Conservation (phyloP, 164 flowering plant genomes). For the Annona cherimola region DNA sequence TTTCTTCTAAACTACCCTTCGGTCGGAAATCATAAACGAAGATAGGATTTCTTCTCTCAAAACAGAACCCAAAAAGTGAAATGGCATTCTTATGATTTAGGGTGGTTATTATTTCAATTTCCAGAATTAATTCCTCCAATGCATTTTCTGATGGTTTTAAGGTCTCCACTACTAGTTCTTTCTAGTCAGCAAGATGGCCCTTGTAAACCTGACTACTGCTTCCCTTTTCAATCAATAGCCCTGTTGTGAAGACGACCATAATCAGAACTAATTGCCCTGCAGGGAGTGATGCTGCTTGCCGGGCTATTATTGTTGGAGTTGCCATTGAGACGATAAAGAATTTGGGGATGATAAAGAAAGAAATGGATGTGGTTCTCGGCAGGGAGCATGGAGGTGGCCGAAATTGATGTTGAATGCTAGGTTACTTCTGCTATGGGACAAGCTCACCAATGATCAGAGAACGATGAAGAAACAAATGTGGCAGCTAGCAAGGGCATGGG, state of each 20-base stretch:
- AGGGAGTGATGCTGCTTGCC: no score
- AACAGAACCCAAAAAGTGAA: slow-evolving; percentile 80
- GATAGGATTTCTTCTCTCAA: slow-evolving; percentile 57
- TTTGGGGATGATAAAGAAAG: no score
- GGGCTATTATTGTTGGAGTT: no score
- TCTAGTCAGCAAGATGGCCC: slow-evolving; percentile 74
- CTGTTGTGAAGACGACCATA: slow-evolving; percentile 38
- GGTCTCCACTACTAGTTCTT: slow-evolving; percentile 79
- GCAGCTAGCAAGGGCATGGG: no score
- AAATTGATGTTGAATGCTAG: no score
- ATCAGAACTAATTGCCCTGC: no score
- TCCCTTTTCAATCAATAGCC: slow-evolving; percentile 82
- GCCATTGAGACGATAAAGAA: no score
- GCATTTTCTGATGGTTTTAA: slow-evolving; percentile 67
- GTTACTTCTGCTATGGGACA: no score
- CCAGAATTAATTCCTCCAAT: slow-evolving; percentile 64
- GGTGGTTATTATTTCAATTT: slow-evolving; percentile 74
- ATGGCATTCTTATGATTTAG: slow-evolving; percentile 72
- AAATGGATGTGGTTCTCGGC: no score
- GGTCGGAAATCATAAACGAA: slow-evolving; percentile 77
- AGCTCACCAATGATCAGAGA: no score
- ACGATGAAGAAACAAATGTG: no score
- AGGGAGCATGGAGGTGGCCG: no score
- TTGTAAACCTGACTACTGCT: slow-evolving; percentile 82
- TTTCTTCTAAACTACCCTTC: slow-evolving; percentile 91